Evolutionary conservation across 2,329 filamentous ascomycete genomes (phyloP).

Genomic region (Fusarium compactum): DNA sequence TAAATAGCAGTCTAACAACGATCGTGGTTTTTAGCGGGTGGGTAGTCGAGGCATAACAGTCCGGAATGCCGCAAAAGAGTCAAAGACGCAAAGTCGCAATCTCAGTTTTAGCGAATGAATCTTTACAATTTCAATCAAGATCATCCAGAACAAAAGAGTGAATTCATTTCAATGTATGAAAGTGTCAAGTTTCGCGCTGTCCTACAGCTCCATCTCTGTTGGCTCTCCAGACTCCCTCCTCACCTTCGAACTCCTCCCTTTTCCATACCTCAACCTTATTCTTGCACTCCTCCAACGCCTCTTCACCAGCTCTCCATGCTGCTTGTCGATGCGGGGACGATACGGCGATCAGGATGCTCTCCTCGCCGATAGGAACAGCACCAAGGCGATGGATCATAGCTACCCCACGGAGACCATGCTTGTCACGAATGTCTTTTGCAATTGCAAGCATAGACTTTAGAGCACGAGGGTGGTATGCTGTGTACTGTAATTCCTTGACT

Average conservation of each 20-base stretch:
- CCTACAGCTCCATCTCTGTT: conserved; percentile 80
- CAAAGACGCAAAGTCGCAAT: background rate
- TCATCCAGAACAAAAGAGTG: background rate
- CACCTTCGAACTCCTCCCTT: conserved; percentile 84
- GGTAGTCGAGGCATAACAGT: background rate
- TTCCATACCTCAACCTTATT: conserved; percentile 95
- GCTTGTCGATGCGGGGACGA: conserved; percentile 84
- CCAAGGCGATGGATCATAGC: conserved; percentile 88
- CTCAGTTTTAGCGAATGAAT: conserved; percentile 15
- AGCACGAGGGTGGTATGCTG: conserved; percentile 77
- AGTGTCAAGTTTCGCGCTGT: conserved; percentile 50
- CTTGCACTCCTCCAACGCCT: conserved; percentile 89
- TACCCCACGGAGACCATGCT: conserved; percentile 77
- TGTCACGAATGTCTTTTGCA: conserved; percentile 65
- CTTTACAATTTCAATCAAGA: conserved; percentile 7
- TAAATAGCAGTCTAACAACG: too few relatives aligned
- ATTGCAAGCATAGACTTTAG: conserved; percentile 76
- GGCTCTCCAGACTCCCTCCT: conserved; percentile 86
- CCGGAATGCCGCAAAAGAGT: background rate
- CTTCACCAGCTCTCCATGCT: conserved; percentile 89
- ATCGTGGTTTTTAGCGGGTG: conserved; percentile 14
- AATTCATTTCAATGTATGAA: background rate
- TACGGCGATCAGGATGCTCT: conserved; percentile 91
- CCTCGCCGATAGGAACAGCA: conserved; percentile 87
- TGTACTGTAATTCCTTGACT: conserved; percentile 82